Base-by-base conservation (phyloP, 257 asterid genomes). In the Mitragyna speciosa region DNA sequence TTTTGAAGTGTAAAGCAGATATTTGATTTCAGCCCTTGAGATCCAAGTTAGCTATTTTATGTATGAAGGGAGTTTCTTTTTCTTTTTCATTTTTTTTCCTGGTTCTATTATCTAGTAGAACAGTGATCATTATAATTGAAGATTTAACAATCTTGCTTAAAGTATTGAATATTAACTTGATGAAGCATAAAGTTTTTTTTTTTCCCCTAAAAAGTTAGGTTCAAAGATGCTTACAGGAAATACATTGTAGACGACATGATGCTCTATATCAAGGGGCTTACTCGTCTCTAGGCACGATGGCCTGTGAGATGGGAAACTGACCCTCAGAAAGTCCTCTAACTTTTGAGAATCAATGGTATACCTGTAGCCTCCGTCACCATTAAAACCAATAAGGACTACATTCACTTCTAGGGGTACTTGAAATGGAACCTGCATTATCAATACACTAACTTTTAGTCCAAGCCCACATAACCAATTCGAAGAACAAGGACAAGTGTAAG, bases 351-450 rank as follows among this genome's bases (percentile, higher is more conserved):
- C 97, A 75, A 94, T 68, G 30, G 85, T 69, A 63, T 89, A 96
- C 85, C 99, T 91, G 79, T 96, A 94, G 70, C 98, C 99, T 66
- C 99, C 99, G 36, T 96, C 98, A 33, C 91, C 92, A 76, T 85
- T 91, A 85, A 96, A 96, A 83, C 99, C 99, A 80, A 96, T 83
- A 64, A 96, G 97, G 78, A 96, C 97, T 68, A 96, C 86, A 81
- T 96, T 96, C 56, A 96, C 99, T 88, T 96, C 99, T 81, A 96
- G 97, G 70, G 99, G 99, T 58, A 96, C 99, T 91, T 92, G 97
- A 85, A 96, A 96, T 20, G 99, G 99, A 84, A 96, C 99, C 99
- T 96, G 90, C 83, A 80, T 48, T 47, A 76, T 69, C 20, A 49
- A 81, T 76, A 81, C 73, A 47, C 86, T 81, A 48, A 73, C 43